A percentile compares a stretch with the other conserved stretches of the same genome.
Conservation (phyloP, 1,139 yeast genomes). For the Hyphopichia fennica region DNA sequence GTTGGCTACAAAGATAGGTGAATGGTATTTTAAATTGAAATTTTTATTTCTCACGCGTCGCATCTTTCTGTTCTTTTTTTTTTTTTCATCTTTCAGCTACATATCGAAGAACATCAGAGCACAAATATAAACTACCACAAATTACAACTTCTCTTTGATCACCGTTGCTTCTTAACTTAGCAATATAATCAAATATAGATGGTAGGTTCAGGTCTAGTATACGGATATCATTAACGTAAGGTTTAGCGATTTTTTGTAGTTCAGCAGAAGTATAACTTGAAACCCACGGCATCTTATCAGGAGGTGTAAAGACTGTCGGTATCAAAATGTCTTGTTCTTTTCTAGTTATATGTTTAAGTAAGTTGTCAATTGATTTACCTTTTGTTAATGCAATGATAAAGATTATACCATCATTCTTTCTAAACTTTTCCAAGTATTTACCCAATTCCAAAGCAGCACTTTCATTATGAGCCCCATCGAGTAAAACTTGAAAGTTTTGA, state of each 20-base stretch:
- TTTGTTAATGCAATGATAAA: conserved; percentile 74
- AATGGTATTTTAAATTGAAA: background rate
- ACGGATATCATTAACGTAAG: background rate
- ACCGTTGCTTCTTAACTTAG: conserved; percentile 15
- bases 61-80: too few species aligned
- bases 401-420: conserved; percentile 38
- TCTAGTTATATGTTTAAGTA: conserved; percentile 53
- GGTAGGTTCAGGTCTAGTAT: background rate
- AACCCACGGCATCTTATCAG: conserved; percentile 96
- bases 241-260: conserved; percentile 30
- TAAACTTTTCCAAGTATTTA: conserved; percentile 19
- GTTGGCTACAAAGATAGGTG: background rate
- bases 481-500: conserved; percentile 36
- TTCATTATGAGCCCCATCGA: conserved; percentile 94
- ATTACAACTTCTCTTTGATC: conserved; percentile 48
- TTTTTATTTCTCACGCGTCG: conserved; percentile 4
- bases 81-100: background rate
- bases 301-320: conserved; percentile 61
- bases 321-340: conserved; percentile 53
- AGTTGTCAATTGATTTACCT: conserved; percentile 60
- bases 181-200: conserved; percentile 17
- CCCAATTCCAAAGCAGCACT: conserved; percentile 75
- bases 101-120: conserved; percentile 58
- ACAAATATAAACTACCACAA: conserved; percentile 79
- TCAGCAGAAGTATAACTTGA: conserved; percentile 42